Evolutionary conservation across 2,329 filamentous ascomycete genomes (phyloP).

Genomic region (Triangularia setosa): DNA sequence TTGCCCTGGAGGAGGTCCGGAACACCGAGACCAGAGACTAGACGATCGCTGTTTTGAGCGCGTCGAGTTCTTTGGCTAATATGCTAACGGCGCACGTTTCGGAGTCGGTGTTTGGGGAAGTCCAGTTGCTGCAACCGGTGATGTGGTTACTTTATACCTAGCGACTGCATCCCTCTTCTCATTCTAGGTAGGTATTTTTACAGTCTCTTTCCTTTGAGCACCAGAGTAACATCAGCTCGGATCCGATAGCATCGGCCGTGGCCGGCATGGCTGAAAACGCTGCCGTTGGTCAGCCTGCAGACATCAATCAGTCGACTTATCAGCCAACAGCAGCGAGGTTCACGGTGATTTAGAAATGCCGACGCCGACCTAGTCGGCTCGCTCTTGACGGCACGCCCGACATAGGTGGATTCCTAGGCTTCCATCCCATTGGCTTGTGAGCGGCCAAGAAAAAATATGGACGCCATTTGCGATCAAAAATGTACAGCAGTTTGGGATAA

Average conservation of each 20-base stretch:
- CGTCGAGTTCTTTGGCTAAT: slow-evolving; percentile 15
- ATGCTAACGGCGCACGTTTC: slow-evolving; percentile 11
- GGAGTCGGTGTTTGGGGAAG: slow-evolving; percentile 27
- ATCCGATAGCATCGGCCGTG: neutral
- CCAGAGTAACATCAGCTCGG: neutral
- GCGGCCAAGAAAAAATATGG: too few species aligned
- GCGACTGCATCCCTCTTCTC: neutral
- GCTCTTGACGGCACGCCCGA: neutral
- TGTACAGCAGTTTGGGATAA: neutral
- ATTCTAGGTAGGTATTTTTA: neutral
- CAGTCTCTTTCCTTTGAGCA: neutral
- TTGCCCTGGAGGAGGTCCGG: slow-evolving; percentile 15
- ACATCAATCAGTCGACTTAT: too few species aligned
- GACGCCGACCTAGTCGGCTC: neutral
- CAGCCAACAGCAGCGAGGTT: neutral
- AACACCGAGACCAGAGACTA: slow-evolving; percentile 18
- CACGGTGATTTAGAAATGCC: neutral
- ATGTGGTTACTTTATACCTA: neutral
- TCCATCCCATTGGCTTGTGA: neutral
- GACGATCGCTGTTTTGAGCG: slow-evolving; percentile 5
- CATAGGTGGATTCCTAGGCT: neutral
- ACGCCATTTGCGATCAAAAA: too few species aligned
- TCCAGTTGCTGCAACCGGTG: slow-evolving; percentile 18
- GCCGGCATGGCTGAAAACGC: neutral
- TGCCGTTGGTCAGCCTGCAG: too few species aligned